phyloP scores from a whole-genome alignment of 2,329 filamentous ascomycete genomes.

The Reticulascus tulasneorum region DNA sequence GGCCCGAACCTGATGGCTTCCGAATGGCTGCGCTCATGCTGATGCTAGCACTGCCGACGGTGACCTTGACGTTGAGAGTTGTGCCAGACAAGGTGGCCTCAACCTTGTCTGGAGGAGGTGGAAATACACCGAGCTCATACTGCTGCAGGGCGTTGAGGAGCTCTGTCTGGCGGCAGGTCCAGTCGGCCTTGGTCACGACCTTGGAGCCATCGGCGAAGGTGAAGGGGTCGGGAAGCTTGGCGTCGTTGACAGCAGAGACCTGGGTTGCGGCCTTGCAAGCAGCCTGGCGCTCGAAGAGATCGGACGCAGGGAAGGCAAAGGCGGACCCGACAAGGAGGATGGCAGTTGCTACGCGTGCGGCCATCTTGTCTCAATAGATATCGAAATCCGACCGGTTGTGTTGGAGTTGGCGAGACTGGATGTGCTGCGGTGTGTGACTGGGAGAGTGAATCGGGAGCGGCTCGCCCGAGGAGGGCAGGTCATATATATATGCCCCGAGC shows the following conservation, averaged over 20 bases:
- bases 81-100: slow-evolving; percentile 39
- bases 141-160: slow-evolving; percentile 45
- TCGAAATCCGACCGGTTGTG: too few relatives aligned
- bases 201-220: slow-evolving; percentile 36
- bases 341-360: not conserved
- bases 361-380: too few relatives aligned
- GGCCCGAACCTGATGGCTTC: slow-evolving; percentile 35
- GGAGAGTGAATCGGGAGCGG: too few relatives aligned
- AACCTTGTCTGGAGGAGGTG: slow-evolving; percentile 40
- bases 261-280: slow-evolving; percentile 29
- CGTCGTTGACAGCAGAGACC: slow-evolving; percentile 30
- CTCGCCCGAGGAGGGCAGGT: too few relatives aligned
- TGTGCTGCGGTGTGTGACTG: too few relatives aligned
- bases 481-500: too few relatives aligned
- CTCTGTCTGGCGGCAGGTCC: slow-evolving; percentile 44
- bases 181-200: slow-evolving; percentile 42
- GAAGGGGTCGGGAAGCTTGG: slow-evolving; percentile 46
- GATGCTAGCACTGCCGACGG: slow-evolving; percentile 39
- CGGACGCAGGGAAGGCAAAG: slow-evolving; percentile 26
- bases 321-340: slow-evolving; percentile 30
- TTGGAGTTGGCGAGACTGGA: too few relatives aligned
- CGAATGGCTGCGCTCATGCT: slow-evolving; percentile 40
- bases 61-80: slow-evolving; percentile 40
- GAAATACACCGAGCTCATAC: slow-evolving; percentile 47
- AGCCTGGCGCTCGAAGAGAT: slow-evolving; percentile 32